Conservation (phyloP, 2,329 filamentous ascomycete species). For the Colletotrichum sp. region DNA sequence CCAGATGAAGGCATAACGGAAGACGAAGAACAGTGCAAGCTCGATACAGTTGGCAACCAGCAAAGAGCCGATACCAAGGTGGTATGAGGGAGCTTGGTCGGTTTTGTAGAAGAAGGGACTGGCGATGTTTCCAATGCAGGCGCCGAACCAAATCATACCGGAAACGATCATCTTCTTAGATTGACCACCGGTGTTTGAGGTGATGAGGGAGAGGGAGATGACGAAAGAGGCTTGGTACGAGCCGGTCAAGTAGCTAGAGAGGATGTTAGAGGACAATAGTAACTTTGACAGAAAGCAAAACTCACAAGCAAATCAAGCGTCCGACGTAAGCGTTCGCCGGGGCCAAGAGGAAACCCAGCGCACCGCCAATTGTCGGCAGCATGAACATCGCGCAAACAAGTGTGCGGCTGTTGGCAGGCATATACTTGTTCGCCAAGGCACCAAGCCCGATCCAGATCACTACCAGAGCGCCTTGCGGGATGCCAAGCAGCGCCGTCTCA, state of each 20-base stretch:
- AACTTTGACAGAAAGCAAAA: neutral
- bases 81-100: constrained; percentile 49
- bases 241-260: constrained; percentile 34
- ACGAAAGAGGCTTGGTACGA: constrained; percentile 45
- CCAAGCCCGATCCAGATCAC: constrained; percentile 45
- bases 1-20: constrained; percentile 40
- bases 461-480: constrained; percentile 40
- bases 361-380: constrained; percentile 62
- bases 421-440: constrained; percentile 38
- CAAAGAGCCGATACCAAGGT: constrained; percentile 44
- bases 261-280: neutral
- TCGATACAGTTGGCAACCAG: constrained; percentile 44
- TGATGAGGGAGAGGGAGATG: constrained; percentile 47
- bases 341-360: constrained; percentile 62
- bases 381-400: constrained; percentile 60
- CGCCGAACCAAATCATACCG: constrained; percentile 62
- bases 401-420: constrained; percentile 52
- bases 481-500: constrained; percentile 39
- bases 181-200: constrained; percentile 57
- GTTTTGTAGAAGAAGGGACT: constrained; percentile 67
- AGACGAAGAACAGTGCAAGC: constrained; percentile 39
- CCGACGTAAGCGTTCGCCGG: constrained; percentile 52
- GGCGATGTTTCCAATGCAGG: constrained; percentile 64
- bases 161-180: constrained; percentile 70
- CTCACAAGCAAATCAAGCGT: constrained; percentile 58